Conservation (phyloP, 2,329 filamentous ascomycete genomes). For the Alternaria sp. region DNA sequence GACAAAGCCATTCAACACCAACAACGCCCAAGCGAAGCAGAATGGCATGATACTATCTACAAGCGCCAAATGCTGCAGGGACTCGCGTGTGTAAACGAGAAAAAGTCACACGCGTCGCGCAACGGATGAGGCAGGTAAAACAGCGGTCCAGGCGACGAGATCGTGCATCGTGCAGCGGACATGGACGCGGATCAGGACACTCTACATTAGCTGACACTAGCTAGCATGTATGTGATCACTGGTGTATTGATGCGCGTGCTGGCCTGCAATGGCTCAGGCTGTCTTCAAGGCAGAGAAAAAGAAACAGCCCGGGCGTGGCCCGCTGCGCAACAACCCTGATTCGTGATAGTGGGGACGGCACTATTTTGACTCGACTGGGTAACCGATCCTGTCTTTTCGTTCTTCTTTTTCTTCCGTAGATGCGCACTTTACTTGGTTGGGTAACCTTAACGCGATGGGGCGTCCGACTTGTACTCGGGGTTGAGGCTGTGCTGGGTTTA, state of each 20-base stretch:
- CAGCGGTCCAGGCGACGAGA: not conserved
- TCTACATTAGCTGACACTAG: not conserved
- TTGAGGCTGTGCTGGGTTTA: constrained; percentile 7
- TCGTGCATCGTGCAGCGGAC: constrained; percentile 2
- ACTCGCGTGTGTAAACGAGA: not conserved
- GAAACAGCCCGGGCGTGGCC: not conserved
- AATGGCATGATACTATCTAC: not conserved
- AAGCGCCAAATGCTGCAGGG: not conserved
- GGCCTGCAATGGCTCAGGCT: constrained; percentile 10
- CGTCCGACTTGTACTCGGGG: constrained; percentile 9
- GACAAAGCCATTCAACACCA: not conserved
- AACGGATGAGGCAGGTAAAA: constrained; percentile 4
- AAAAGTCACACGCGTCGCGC: not conserved
- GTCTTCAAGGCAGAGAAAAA: constrained; percentile 10
- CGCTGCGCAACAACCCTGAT: not conserved
- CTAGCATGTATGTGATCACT: not conserved
- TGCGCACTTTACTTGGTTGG: not conserved
- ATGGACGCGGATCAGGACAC: not conserved
- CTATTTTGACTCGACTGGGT: not conserved
- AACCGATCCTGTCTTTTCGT: not conserved
- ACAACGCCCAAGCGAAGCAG: not conserved
- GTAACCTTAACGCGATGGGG: not conserved
- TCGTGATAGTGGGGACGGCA: not conserved
- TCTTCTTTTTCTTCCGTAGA: not conserved
- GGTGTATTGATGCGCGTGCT: not conserved